Conservation (phyloP, 306 rosid genomes). For the Notholithocarpus densiflorus region DNA sequence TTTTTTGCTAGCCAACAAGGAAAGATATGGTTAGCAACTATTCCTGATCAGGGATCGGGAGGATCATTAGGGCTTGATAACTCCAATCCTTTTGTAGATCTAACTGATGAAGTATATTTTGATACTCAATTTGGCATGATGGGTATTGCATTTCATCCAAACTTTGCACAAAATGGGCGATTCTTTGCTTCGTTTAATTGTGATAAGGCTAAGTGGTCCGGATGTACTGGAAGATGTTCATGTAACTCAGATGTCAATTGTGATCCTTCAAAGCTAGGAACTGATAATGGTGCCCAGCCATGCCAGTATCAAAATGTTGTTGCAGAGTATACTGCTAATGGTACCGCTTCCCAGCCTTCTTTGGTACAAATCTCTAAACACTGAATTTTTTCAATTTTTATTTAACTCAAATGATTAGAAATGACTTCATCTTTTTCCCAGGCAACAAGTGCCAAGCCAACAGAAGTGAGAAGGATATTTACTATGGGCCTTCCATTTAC, state of each 20-base stretch:
- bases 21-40: constrained; percentile 72
- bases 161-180: constrained; percentile 71
- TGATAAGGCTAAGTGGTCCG: constrained; percentile 78
- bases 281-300: constrained; percentile 70
- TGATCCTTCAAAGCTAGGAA: constrained; percentile 75
- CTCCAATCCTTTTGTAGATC: constrained; percentile 80
- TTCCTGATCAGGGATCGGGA: constrained; percentile 75
- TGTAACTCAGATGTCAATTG: constrained; percentile 92
- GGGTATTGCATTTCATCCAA: constrained; percentile 96
- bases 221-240: constrained; percentile 89
- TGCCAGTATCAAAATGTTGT: constrained; percentile 83
- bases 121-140: constrained; percentile 81
- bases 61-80: constrained; percentile 53
- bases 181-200: constrained; percentile 96
- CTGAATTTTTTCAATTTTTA: not conserved
- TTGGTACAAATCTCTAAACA: constrained; percentile 46
- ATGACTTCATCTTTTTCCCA: constrained; percentile 32
- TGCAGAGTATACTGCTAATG: constrained; percentile 75
- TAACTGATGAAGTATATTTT: constrained; percentile 73
- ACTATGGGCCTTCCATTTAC: constrained; percentile 90
- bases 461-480: constrained; percentile 89
- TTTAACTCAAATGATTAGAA: constrained; percentile 10
- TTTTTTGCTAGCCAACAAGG: constrained; percentile 82
- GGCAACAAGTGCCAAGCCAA: constrained; percentile 82
- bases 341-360: constrained; percentile 59